A percentile compares a stretch with the other conserved stretches of the same genome.
Conservation (phyloP, 805 yeast genomes). For the Tetrapisispora namnaoensis region DNA sequence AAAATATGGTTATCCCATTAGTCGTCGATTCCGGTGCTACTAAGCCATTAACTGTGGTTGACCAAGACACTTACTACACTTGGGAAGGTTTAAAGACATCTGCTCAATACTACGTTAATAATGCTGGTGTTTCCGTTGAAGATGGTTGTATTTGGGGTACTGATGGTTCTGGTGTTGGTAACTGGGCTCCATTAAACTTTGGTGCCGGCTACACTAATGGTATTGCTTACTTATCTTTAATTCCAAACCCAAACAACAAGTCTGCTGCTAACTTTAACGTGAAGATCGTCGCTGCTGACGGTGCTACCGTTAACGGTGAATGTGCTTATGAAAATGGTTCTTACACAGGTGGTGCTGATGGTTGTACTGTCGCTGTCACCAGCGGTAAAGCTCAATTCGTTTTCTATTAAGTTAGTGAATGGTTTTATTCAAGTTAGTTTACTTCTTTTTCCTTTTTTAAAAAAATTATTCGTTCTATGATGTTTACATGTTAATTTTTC, state of each 20-base stretch:
- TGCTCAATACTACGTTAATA: constrained; percentile 94
- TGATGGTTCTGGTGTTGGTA: constrained; percentile 73
- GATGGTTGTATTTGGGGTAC: constrained; percentile 96
- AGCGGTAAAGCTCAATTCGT: constrained; percentile 79
- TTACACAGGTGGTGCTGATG: constrained; percentile 48
- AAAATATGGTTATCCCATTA: constrained; percentile 96
- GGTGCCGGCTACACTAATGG: constrained; percentile 82
- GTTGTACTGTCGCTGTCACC: constrained; percentile 90
- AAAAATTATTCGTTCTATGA: not conserved
- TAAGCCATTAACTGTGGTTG: constrained; percentile 69
- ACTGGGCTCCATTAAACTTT: constrained; percentile 96
- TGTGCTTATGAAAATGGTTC: constrained; percentile 78
- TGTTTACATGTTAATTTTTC: constrained; percentile 2
- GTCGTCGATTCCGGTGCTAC: constrained; percentile 59
- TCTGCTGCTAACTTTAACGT: constrained; percentile 62
- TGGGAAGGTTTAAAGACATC: constrained; percentile 83
- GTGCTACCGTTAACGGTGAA: constrained; percentile 55
- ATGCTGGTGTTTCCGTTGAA: constrained; percentile 84
- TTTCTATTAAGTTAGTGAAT: constrained; percentile 35
- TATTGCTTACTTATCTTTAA: constrained; percentile 74
- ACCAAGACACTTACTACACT: constrained; percentile 64
- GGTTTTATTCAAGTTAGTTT: not conserved
- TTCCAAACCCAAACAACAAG: constrained; percentile 89
- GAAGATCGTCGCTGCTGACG: constrained; percentile 65
- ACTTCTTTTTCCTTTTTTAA: not conserved